Conservation (phyloP, 352 stramenopile species). For the Thraustochytrium sp. region DNA sequence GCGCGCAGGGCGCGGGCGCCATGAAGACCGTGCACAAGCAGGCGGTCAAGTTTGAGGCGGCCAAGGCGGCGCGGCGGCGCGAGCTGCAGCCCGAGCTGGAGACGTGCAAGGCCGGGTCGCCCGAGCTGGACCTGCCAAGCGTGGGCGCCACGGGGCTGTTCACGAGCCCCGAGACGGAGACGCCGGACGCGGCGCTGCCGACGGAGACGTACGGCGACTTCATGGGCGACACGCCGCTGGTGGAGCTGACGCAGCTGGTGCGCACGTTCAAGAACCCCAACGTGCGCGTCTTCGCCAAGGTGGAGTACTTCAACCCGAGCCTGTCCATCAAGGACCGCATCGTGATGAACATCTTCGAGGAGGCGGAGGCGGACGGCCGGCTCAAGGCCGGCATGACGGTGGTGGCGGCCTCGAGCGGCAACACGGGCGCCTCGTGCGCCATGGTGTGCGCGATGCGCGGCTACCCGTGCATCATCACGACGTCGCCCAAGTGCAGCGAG, state of each 20-base stretch:
- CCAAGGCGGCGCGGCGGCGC: background rate
- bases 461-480: slow-evolving; percentile 63
- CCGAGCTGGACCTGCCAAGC: background rate
- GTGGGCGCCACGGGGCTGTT: background rate
- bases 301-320: slow-evolving; percentile 43
- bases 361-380: slow-evolving; percentile 11
- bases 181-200: background rate
- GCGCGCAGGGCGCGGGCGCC: background rate
- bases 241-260: slow-evolving; percentile 44
- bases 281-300: slow-evolving; percentile 43
- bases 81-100: slow-evolving; percentile 1
- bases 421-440: slow-evolving; percentile 85
- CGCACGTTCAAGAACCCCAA: background rate
- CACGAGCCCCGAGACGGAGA: slow-evolving; percentile 31
- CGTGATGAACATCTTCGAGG: slow-evolving; percentile 41
- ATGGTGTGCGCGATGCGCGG: slow-evolving; percentile 79
- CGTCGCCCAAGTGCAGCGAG: slow-evolving; percentile 42
- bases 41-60: background rate
- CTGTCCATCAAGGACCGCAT: slow-evolving; percentile 46
- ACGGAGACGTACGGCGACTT: slow-evolving; percentile 34
- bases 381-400: slow-evolving; percentile 55
- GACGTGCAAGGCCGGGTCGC: background rate
- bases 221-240: slow-evolving; percentile 41
- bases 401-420: slow-evolving; percentile 85
- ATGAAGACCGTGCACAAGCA: background rate